A percentile compares a stretch with the other conserved stretches of the same genome.
Conservation (phyloP, 1,284 basidiomycete species). For the Leccinum cinnamomeum region DNA sequence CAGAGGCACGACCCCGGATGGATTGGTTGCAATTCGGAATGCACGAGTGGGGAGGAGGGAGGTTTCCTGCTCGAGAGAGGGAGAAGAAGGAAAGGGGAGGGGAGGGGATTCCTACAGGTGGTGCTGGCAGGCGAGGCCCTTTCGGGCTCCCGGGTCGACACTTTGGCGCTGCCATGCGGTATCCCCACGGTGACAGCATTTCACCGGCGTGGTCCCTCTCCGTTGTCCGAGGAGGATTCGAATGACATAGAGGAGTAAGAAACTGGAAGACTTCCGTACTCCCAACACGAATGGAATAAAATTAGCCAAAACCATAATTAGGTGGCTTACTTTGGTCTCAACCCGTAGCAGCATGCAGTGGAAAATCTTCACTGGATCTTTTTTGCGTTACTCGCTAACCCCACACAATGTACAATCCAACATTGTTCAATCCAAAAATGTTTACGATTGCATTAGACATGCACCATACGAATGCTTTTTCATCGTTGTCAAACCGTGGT, state of each 20-base stretch:
- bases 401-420: background rate
- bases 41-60: no score
- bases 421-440: conserved; percentile 13
- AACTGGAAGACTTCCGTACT: background rate
- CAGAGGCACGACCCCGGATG: no score
- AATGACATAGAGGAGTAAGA: background rate
- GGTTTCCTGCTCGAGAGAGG: no score
- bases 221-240: no score
- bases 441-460: conserved; percentile 7
- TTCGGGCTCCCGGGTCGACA: no score
- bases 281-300: background rate
- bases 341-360: background rate
- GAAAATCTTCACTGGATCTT: background rate
- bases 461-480: background rate
- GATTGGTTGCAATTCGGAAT: no score
- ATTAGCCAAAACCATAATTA: background rate
- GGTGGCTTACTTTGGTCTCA: background rate
- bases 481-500: background rate
- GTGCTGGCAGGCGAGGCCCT: no score
- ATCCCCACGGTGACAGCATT: no score
- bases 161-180: no score
- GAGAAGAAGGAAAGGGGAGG: no score
- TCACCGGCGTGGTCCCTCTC: no score
- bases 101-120: no score
- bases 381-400: background rate